Base-by-base conservation (phyloP, 2,329 filamentous ascomycete genomes). In the Thermoascus crustaceus region DNA sequence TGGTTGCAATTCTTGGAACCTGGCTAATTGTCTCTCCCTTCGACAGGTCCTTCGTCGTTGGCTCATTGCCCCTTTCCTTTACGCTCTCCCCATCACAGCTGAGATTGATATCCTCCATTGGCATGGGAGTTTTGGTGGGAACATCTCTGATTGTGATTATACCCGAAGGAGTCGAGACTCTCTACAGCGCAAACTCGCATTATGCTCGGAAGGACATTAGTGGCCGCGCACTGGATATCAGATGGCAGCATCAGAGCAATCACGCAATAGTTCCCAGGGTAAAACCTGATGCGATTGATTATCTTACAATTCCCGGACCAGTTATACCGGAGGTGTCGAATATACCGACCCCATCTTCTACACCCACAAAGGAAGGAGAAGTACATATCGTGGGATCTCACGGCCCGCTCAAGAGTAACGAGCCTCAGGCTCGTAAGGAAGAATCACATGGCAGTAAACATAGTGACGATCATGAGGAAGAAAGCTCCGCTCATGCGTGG, bases 131-230 rank as follows among this genome's bases (percentile, higher is more conserved):
- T 34, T 71, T 98, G 6, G 88, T 98, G 10, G 91, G 91, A 22
- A 96, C 91, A 18, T 89, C 89, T 1, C 73, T 98, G 45, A 89
- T 96, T 45, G 87, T 98, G 20, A 96, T 98, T 54, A 94, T 98
- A 52, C 91, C 91, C 1, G 91, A 98, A 61, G 91, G 91, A 23
- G 81, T 96, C 40, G 88, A 95, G 57, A 89, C 91, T 3, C 73
- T 95, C 38, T 85, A 91, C 48, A 78, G 66, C 47, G 71, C 75
- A 23, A 62, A 52, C 33, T 43, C 53, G 11, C 39, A 51, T 19
- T 51, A 49, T 30, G 32, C 35, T 40, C 53, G 40, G 39, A 63
- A 58, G 38, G 54, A 47, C 39, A 49, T 57, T 30, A 54, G 43
- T 41, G 48, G 46, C 11, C 54, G 53, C 23, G 45, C 51, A 4